These are phyloP conservation scores for Selaginella moellendorffii DNA, from an alignment of 75 land plant species.

Conservation along the genomic window DNA sequence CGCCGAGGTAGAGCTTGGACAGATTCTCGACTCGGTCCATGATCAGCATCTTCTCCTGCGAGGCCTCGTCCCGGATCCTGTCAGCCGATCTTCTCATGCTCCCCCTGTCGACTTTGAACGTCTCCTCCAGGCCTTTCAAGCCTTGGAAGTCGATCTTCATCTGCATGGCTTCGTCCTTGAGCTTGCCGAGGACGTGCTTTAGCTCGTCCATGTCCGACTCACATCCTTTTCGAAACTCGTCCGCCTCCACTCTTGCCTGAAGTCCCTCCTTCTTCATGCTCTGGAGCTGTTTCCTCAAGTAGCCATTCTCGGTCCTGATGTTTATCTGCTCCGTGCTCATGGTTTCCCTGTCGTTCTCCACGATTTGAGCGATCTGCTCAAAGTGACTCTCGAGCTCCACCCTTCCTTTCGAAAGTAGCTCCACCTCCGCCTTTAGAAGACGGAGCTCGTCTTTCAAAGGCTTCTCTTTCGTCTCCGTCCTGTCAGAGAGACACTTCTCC, in stretches of 20 bases:
- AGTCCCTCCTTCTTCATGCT: slow-evolving; percentile 13
- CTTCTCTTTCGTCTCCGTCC: neutral
- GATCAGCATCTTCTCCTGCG: slow-evolving; percentile 14
- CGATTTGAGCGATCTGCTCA: slow-evolving; percentile 19
- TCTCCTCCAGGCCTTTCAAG: slow-evolving; percentile 3
- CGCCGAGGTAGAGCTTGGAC: slow-evolving; percentile 32
- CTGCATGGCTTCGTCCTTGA: slow-evolving; percentile 20
- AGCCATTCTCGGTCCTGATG: slow-evolving; percentile 19
- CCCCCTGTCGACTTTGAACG: neutral
- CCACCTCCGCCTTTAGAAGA: slow-evolving; percentile 27
- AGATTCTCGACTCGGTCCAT: slow-evolving; percentile 29
- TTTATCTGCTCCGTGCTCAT: slow-evolving; percentile 17
- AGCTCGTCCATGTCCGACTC: slow-evolving; percentile 9
- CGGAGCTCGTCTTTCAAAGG: slow-evolving; percentile 17
- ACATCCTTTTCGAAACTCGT: slow-evolving; percentile 7
- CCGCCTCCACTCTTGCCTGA: slow-evolving; percentile 14
- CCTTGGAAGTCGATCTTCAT: slow-evolving; percentile 22
- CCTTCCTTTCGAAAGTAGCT: slow-evolving; percentile 18
- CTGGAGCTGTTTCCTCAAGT: slow-evolving; percentile 21
- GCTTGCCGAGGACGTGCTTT: slow-evolving; percentile 3
- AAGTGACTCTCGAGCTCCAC: slow-evolving; percentile 19
- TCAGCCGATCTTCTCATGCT: neutral
- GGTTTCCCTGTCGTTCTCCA: slow-evolving; percentile 19
- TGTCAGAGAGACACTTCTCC: neutral
- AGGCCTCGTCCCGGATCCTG: neutral